Evolutionary conservation across 2,329 filamentous ascomycete genomes (phyloP), one percentile per base, ranked within the genome.

Genomic region (Fusarium kyushuense): DNA sequence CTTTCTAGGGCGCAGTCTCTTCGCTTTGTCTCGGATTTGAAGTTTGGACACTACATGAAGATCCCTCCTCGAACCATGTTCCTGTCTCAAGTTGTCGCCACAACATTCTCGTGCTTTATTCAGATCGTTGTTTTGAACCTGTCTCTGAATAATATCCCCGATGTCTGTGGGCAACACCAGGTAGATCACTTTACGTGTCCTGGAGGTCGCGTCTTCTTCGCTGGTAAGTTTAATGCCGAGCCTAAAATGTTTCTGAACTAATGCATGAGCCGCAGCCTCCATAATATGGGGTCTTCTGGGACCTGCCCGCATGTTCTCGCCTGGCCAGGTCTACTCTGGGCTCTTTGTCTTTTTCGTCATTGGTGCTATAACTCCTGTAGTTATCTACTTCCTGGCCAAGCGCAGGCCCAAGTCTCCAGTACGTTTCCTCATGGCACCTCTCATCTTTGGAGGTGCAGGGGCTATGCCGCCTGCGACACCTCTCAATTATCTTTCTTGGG

Each of bases 401-500:
- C 80, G 81, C 30, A 86, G 81, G 75, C 87, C 86, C 49, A 80
- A 78, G 46, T 86, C 84, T 3, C 81, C 81, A 1, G 70, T 82
- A 41, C 81, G 80, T 57, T 85, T 83, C 75, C 80, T 89, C 52
- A 89, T 89, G 80, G 84, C 87, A 6, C 88, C 88, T 2, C 79
- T 90, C 62, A 87, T 90, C 69, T 89, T 90, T 72, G 88, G 87
- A 58, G 87, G 87, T 23, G 83, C 85, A 9, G 84, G 83, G 1
- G 67, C 79, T 33, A 89, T 90, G 69, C 88, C 87, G 4, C 88
- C 88, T 0, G 91, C 91, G 5, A 91, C 90, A 0, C 90, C 90
- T 1, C 84, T 93, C 60, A 92, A 91, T 78, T 93, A 92, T 75
- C 85, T 91, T 33, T 84, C 86, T n/a, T 93, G 91, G 90, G 89